Evolutionary conservation across 257 asterid genomes (phyloP).

Genomic region (Solanum medicagineum): DNA sequence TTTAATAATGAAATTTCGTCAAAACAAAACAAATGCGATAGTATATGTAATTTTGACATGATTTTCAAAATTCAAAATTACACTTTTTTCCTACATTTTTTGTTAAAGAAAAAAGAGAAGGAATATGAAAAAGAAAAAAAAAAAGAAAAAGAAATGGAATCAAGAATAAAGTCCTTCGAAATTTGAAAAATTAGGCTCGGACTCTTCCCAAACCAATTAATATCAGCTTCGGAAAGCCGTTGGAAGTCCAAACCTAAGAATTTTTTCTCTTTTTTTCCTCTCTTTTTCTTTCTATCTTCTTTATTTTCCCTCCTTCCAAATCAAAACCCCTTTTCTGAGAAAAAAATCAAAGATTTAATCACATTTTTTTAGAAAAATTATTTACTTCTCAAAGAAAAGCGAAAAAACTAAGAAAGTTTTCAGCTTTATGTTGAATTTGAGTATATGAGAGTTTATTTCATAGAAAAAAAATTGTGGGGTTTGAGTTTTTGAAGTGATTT

Average conservation of each 20-base stretch:
- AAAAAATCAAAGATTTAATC: background rate
- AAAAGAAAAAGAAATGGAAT: background rate
- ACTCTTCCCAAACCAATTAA: background rate
- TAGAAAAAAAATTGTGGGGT: background rate
- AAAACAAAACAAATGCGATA: background rate
- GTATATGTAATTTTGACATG: background rate
- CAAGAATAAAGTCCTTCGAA: background rate
- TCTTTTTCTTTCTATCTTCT: background rate
- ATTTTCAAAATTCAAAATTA: background rate
- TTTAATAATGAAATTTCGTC: too few species aligned
- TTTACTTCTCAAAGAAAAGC: background rate
- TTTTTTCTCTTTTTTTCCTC: background rate
- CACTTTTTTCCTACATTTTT: background rate
- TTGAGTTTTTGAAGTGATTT: background rate
- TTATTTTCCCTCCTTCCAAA: background rate
- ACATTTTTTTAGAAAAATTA: background rate
- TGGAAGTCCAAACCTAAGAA: conserved; percentile 13
- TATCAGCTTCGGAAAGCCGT: conserved; percentile 31
- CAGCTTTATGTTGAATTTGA: background rate
- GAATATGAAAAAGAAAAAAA: background rate
- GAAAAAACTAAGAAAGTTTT: background rate
- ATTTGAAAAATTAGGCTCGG: conserved; percentile 9
- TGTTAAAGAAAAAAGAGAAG: background rate
- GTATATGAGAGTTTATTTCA: background rate
- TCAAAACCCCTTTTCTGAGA: background rate